These are phyloP conservation scores for Umbelopsis isabellina DNA, from an alignment of 192 early-diverging fungal species.

Conservation along the genomic window DNA sequence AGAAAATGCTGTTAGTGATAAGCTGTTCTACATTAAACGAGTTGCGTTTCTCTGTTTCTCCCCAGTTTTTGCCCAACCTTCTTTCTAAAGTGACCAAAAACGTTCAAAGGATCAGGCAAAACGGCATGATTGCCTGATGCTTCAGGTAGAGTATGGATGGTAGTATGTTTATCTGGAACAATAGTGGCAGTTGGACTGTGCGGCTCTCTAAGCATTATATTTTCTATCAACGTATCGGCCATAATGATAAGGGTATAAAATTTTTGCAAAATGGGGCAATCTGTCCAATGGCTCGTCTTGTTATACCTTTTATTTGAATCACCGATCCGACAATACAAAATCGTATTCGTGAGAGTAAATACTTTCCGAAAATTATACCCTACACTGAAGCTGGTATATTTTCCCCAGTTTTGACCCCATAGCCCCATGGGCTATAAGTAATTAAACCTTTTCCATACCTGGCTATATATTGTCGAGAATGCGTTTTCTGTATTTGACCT, in stretches of 20 bases:
- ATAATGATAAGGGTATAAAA: conserved; percentile 8
- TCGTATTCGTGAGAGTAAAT: conserved; percentile 7
- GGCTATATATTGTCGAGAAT: too few species aligned
- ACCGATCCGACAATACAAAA: neutral
- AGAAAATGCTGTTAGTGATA: neutral
- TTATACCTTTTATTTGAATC: conserved; percentile 22
- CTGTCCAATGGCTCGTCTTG: neutral
- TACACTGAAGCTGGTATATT: neutral
- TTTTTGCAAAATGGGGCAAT: neutral
- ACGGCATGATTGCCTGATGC: neutral
- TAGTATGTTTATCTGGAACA: conserved; percentile 14
- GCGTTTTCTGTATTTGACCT: too few species aligned
- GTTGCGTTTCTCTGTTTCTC: neutral
- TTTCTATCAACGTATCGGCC: conserved; percentile 19
- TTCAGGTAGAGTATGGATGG: neutral
- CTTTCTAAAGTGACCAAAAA: neutral
- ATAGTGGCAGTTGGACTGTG: conserved; percentile 14
- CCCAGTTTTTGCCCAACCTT: neutral
- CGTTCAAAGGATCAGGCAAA: neutral
- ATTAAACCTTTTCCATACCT: too few species aligned
- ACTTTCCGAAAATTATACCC: neutral
- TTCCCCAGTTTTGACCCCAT: too few species aligned
- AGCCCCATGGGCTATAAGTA: too few species aligned
- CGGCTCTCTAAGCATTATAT: conserved; percentile 3
- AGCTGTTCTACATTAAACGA: neutral